A percentile compares a stretch with the other conserved stretches of the same genome.
phyloP scores from a whole-genome alignment of 805 yeast species.

The Candida sithepensis region DNA sequence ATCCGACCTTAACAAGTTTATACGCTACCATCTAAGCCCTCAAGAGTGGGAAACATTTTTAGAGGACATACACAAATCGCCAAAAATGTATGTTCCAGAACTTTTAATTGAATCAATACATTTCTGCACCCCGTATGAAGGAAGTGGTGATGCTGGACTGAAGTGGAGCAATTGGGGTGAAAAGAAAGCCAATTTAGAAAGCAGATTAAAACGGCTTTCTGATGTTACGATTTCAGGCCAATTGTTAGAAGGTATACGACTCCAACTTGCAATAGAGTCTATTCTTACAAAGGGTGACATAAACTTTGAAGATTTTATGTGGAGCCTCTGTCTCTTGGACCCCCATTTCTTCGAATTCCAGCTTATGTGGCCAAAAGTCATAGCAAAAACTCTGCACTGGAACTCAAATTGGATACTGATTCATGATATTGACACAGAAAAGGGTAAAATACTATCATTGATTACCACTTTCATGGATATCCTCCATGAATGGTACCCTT shows the following conservation, averaged over 20 bases:
- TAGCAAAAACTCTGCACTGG: constrained; percentile 1
- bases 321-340: constrained; percentile 17
- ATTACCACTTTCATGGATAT: no score
- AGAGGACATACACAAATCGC: background rate
- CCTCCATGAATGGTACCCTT: no score
- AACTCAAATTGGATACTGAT: background rate
- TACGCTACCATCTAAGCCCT: background rate
- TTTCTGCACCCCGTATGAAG: constrained; percentile 5
- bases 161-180: background rate
- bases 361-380: constrained; percentile 6
- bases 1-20: background rate
- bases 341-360: constrained; percentile 23
- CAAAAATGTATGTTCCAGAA: constrained; percentile 15
- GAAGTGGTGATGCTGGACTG: background rate
- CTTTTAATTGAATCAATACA: constrained; percentile 18
- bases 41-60: background rate
- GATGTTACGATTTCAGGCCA: constrained; percentile 2
- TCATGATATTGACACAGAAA: no score
- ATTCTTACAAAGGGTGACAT: constrained; percentile 1
- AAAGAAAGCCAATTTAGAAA: constrained; percentile 1
- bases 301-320: constrained; percentile 16
- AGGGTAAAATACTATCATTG: background rate
- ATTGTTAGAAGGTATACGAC: background rate
- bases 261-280: background rate
- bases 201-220: constrained; percentile 10